phyloP scores from a whole-genome alignment of 768 basidiomycete species.

The Mycena floridula region DNA sequence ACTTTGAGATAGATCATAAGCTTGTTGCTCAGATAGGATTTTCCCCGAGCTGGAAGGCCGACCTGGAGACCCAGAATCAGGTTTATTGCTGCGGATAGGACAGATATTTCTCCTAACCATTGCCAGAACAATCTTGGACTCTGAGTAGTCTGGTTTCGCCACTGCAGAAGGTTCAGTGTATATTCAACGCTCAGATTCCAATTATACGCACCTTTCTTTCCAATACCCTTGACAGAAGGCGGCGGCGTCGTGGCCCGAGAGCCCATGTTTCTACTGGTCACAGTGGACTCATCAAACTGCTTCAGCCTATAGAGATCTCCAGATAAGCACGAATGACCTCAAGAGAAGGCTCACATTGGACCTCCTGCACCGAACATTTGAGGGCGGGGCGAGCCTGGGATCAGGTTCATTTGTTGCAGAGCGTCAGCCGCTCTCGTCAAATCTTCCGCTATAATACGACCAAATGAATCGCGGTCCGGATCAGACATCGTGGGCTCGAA shows the following conservation, averaged over 20 bases:
- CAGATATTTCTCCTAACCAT: conserved; percentile 82
- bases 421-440: conserved; percentile 46
- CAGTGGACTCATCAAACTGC: conserved; percentile 70
- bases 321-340: neutral
- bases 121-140: conserved; percentile 96
- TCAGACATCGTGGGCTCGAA: too few relatives aligned
- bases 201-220: conserved; percentile 63
- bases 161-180: conserved; percentile 37
- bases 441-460: conserved; percentile 30
- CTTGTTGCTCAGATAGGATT: conserved; percentile 98
- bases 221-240: conserved; percentile 81
- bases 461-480: too few relatives aligned
- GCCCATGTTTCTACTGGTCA: conserved; percentile 53
- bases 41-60: conserved; percentile 95
- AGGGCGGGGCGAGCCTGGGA: conserved; percentile 41
- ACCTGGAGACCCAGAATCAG: conserved; percentile 51
- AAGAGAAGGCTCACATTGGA: conserved; percentile 46
- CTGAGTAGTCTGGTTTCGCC: conserved; percentile 96
- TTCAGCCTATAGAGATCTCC: conserved; percentile 48
- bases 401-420: conserved; percentile 40
- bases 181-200: conserved; percentile 1
- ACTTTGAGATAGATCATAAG: conserved; percentile 94
- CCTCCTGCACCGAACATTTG: conserved; percentile 69
- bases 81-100: conserved; percentile 2
- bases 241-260: conserved; percentile 78